Conservation (phyloP, 2,329 filamentous ascomycete genomes). For the Epichloe hybrida region DNA sequence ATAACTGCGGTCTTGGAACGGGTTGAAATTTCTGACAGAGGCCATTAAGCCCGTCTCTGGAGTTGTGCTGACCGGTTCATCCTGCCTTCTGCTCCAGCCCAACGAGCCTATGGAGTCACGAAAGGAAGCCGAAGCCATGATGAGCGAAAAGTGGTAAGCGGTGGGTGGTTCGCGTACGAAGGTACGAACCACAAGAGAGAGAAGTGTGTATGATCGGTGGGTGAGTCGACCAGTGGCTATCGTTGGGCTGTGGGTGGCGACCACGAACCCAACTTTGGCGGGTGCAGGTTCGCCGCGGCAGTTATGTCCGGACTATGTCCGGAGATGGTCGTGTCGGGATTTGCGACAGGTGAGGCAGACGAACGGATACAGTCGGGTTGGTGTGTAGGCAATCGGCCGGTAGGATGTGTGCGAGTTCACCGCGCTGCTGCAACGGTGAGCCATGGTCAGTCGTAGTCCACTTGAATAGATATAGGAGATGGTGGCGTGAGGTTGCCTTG, state of each 20-base stretch:
- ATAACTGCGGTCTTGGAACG: slow-evolving; percentile 76
- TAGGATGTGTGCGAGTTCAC: background rate
- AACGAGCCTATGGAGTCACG: slow-evolving; percentile 89
- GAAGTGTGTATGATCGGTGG: background rate
- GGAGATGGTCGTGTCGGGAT: slow-evolving; percentile 2
- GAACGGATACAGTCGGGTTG: background rate
- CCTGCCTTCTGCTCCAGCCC: slow-evolving; percentile 83
- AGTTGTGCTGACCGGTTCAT: slow-evolving; percentile 59
- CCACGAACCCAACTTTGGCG: background rate
- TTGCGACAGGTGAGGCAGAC: background rate
- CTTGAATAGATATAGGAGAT: background rate
- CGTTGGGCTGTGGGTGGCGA: slow-evolving; percentile 1
- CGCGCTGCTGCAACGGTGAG: slow-evolving; percentile 1
- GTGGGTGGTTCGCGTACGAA: background rate
- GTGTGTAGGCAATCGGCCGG: slow-evolving; percentile 2
- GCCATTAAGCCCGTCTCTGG: slow-evolving; percentile 63
- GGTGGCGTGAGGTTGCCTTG: slow-evolving; percentile 1
- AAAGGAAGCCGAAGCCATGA: slow-evolving; percentile 80
- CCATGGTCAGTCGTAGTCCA: slow-evolving; percentile 10
- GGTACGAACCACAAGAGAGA: background rate
- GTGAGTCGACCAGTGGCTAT: background rate
- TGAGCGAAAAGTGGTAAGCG: background rate
- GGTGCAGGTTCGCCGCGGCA: background rate
- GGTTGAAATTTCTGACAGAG: slow-evolving; percentile 73
- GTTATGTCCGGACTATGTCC: background rate